Conservation (phyloP, 129 eudicot genomes). For the Mikania micrantha region DNA sequence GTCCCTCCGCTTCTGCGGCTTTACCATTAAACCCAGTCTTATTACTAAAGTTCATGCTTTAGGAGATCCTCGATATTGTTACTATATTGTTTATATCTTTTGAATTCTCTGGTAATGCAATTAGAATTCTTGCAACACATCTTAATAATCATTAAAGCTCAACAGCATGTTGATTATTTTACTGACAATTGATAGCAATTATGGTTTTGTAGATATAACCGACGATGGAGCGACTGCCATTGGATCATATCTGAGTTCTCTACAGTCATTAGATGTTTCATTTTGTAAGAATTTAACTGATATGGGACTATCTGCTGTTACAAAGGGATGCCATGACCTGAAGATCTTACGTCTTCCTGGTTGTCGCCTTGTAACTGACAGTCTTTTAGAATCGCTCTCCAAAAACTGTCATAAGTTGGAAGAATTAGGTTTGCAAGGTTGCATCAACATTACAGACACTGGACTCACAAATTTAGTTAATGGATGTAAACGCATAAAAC, state of each 20-base stretch:
- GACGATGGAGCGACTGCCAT: slow-evolving; percentile 70
- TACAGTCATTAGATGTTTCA: slow-evolving; percentile 76
- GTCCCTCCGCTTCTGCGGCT: no score
- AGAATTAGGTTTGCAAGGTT: slow-evolving; percentile 64
- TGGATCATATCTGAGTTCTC: slow-evolving; percentile 57
- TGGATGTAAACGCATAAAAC: slow-evolving; percentile 61
- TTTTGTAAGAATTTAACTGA: slow-evolving; percentile 76
- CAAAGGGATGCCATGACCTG: slow-evolving; percentile 71
- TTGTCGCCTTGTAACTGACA: slow-evolving; percentile 72
- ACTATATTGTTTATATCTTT: no score
- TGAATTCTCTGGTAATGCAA: no score
- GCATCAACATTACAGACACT: slow-evolving; percentile 71
- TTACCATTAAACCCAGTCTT: no score
- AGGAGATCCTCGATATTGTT: not conserved
- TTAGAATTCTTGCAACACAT: not conserved
- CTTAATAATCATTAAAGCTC: not conserved
- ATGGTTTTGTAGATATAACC: slow-evolving; percentile 61
- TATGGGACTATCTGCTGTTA: slow-evolving; percentile 84
- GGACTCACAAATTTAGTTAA: slow-evolving; percentile 61
- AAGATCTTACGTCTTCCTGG: slow-evolving; percentile 71
- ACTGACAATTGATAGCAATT: slow-evolving; percentile 1
- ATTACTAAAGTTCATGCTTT: not conserved
- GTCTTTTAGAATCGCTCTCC: slow-evolving; percentile 53
- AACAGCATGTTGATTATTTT: not conserved
- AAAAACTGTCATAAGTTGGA: slow-evolving; percentile 61